phyloP scores from a whole-genome alignment of 768 basidiomycete species.

The Gautieria morchelliformis region DNA sequence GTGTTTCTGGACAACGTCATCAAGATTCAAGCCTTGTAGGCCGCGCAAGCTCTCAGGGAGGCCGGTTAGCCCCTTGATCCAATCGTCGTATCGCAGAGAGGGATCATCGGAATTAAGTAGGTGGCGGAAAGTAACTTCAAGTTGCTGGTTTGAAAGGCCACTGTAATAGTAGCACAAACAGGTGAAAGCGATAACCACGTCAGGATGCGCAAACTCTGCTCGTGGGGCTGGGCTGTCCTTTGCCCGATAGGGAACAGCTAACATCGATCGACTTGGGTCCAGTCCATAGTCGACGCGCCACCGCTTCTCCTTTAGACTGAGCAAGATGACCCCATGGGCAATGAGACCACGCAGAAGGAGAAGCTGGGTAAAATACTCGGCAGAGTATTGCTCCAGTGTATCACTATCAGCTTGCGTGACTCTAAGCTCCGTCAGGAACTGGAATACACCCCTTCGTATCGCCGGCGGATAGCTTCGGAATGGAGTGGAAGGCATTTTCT shows the following conservation, averaged over 20 bases:
- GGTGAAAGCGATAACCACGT: slow-evolving; percentile 35
- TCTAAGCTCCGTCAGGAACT: slow-evolving; percentile 18
- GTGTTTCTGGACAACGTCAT: slow-evolving; percentile 26
- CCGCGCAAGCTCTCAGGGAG: slow-evolving; percentile 24
- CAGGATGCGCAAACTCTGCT: slow-evolving; percentile 46
- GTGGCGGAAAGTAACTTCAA: slow-evolving; percentile 28
- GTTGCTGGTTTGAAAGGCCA: slow-evolving; percentile 31
- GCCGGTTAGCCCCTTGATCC: slow-evolving; percentile 19
- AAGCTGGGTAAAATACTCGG: slow-evolving; percentile 24
- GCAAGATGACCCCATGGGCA: slow-evolving; percentile 29
- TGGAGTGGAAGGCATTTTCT: slow-evolving; percentile 12
- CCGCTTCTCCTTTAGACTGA: slow-evolving; percentile 27
- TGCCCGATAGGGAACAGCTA: slow-evolving; percentile 44
- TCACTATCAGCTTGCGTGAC: slow-evolving; percentile 2
- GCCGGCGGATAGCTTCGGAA: slow-evolving; percentile 14
- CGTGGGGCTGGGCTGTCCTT: slow-evolving; percentile 36
- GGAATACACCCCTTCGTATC: slow-evolving; percentile 11
- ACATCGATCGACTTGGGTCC: slow-evolving; percentile 29
- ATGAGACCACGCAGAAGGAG: slow-evolving; percentile 38
- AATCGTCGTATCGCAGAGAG: slow-evolving; percentile 29
- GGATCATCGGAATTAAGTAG: slow-evolving; percentile 34
- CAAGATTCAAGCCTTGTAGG: slow-evolving; percentile 33
- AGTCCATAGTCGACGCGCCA: slow-evolving; percentile 48
- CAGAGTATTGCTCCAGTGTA: not conserved
- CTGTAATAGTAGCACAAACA: slow-evolving; percentile 41